Evolutionary conservation across 305 asterid genomes (phyloP).

Genomic region (Solanum aculeatissimum): DNA sequence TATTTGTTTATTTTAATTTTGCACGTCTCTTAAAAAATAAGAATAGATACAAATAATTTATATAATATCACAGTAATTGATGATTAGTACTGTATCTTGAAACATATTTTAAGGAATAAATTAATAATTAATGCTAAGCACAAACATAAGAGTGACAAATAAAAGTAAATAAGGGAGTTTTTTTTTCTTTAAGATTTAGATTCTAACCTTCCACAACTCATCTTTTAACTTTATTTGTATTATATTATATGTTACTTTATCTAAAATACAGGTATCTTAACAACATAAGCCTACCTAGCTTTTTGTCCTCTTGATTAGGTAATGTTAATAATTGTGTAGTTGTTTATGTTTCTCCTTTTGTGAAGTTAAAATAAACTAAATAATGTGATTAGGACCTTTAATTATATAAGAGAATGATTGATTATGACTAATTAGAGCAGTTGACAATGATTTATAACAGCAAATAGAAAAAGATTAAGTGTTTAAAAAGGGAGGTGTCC

Average conservation of each 20-base stretch:
- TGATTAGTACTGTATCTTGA: too few relatives aligned
- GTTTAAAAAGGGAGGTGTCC: neutral
- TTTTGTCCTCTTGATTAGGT: neutral
- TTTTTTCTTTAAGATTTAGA: neutral
- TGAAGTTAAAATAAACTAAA: neutral
- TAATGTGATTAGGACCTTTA: neutral
- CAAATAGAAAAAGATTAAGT: neutral
- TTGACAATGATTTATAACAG: slow-evolving; percentile 12
- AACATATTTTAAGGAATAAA: too few relatives aligned
- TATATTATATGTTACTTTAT: neutral
- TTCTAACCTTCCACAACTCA: neutral
- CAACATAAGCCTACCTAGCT: neutral
- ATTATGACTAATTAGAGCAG: neutral
- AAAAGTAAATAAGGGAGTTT: too few relatives aligned
- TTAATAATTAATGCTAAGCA: too few relatives aligned
- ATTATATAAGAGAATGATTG: slow-evolving; percentile 1
- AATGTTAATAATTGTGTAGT: neutral
- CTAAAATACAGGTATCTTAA: neutral
- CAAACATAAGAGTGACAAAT: too few relatives aligned
- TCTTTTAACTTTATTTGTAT: neutral
- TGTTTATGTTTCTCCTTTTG: neutral
- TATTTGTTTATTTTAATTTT: neutral
- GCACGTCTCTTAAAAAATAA: neutral
- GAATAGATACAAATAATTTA: too few relatives aligned
- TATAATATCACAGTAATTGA: too few relatives aligned